Evolutionary conservation across 805 yeast genomes (phyloP).

Genomic region (Saccharomycopsis sp.): DNA sequence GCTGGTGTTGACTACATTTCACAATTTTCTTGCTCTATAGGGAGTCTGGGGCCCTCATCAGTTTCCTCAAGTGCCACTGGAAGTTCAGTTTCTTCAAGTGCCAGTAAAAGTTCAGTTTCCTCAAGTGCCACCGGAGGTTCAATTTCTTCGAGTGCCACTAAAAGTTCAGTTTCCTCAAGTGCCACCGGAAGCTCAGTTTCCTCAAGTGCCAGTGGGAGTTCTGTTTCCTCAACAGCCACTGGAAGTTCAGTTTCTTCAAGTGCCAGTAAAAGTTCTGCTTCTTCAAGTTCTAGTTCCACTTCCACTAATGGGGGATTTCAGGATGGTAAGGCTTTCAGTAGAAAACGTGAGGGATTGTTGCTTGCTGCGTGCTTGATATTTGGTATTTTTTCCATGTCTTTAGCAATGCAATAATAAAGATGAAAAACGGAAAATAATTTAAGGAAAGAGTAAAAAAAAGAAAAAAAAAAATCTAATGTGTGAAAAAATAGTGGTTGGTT

Average conservation of each 20-base stretch:
- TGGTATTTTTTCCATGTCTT: not conserved
- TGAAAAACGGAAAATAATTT: no score
- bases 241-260: not conserved
- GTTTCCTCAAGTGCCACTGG: not conserved
- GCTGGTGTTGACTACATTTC: conserved; percentile 3
- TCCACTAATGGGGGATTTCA: conserved; percentile 5
- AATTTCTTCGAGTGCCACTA: not conserved
- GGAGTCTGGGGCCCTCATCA: no score
- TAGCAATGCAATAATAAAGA: conserved; percentile 1
- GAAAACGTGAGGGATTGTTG: not conserved
- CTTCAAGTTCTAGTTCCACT: conserved; percentile 3
- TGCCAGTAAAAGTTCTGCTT: not conserved
- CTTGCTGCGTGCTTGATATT: conserved; percentile 3
- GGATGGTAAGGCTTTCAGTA: not conserved
- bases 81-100: no score
- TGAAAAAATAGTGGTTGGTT: no score
- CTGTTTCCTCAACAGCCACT: not conserved
- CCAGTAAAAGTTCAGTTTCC: not conserved
- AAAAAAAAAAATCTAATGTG: no score
- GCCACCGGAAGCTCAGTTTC: not conserved
- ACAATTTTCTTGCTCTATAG: conserved; percentile 1
- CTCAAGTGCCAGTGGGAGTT: not conserved
- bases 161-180: not conserved
- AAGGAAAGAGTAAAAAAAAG: no score
- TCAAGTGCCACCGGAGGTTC: not conserved